Conservation (phyloP, 2,329 filamentous ascomycete genomes). For the Dactylellina parvicollis region DNA sequence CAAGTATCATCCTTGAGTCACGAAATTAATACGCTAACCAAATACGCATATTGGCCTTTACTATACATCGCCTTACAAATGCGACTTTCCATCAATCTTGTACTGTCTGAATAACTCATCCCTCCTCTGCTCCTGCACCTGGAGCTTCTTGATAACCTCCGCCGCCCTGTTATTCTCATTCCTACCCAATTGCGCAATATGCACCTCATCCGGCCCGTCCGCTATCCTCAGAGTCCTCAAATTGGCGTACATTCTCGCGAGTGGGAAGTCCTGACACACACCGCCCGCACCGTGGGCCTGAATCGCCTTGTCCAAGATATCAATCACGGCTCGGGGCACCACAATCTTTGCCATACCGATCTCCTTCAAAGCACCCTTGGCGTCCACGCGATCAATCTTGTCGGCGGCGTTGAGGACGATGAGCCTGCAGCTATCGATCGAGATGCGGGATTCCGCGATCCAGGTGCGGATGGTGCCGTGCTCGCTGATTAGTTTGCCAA, state of each 20-base stretch:
- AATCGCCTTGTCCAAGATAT: conserved; percentile 91
- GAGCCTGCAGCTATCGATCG: conserved; percentile 91
- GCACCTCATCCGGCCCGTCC: conserved; percentile 97
- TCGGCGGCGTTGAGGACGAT: conserved; percentile 93
- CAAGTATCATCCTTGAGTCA: background rate
- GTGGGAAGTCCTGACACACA: conserved; percentile 91
- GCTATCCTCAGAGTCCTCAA: conserved; percentile 85
- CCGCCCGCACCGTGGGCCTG: conserved; percentile 92
- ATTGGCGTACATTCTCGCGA: conserved; percentile 82
- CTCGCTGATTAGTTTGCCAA: conserved; percentile 84
- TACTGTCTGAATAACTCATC: conserved; percentile 73
- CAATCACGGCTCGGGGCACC: conserved; percentile 81
- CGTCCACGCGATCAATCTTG: conserved; percentile 88
- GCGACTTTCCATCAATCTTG: conserved; percentile 58
- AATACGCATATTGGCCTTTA: background rate
- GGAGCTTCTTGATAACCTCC: conserved; percentile 71
- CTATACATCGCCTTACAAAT: conserved; percentile 56
- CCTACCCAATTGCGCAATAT: conserved; percentile 79
- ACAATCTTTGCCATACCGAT: conserved; percentile 96
- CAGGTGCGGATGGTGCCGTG: conserved; percentile 96
- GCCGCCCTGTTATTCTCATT: conserved; percentile 79
- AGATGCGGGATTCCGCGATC: conserved; percentile 89
- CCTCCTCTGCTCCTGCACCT: conserved; percentile 72
- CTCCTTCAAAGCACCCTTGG: conserved; percentile 89
- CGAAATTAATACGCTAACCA: background rate